Evolutionary conservation across 257 asterid species (phyloP), one percentile per base, ranked within the genome.

Genomic region (Solanum gracilifrons): DNA sequence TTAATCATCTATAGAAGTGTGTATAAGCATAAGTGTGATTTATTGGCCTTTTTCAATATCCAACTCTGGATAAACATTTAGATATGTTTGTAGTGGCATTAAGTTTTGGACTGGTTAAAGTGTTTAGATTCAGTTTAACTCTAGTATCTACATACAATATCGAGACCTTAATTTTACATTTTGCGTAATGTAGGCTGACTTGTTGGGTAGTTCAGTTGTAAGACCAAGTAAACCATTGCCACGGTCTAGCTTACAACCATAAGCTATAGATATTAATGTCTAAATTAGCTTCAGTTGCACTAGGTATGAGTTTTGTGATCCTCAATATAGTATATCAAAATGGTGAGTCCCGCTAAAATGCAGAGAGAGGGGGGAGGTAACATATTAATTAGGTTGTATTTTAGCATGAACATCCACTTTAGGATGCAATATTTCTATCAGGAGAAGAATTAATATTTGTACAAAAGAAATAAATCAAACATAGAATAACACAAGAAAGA

Each of bases 121-220:
- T 10, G 82, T 74, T 74, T 10, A 21, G 10, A 74, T 72, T 72
- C n/a, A 29, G 51, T 35, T 39, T 39, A 41, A 41, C 46, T 41
- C 13, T 41, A 10, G 46, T 41, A 10, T 41, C 13, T 39, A 39
- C 46, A 37, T 37, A 8, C 41, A 37, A 33, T 21, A 7, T 25
- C 13, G 23, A 76, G 21, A 7, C 13, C 60, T 9, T 12, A 43
- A 27, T 8, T 43, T 43, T 79, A 32, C 32, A 18, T 9, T 79
- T 79, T 79, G 27, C 25, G 4, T 27, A 16, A 79, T 64, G 86
- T 91, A 95, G 98, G 98, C 98, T 1, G 97, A 95, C 88, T 82
- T 96, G 90, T 88, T 96, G 73, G 99, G 99, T 58, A 92, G 29
- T 39, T 93, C 99, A 0, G 98, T 96, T 10, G 94, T 94, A 75